Evolutionary conservation across 176 grass and related monocot species (phyloP).

Genomic region (Oryza punctata): DNA sequence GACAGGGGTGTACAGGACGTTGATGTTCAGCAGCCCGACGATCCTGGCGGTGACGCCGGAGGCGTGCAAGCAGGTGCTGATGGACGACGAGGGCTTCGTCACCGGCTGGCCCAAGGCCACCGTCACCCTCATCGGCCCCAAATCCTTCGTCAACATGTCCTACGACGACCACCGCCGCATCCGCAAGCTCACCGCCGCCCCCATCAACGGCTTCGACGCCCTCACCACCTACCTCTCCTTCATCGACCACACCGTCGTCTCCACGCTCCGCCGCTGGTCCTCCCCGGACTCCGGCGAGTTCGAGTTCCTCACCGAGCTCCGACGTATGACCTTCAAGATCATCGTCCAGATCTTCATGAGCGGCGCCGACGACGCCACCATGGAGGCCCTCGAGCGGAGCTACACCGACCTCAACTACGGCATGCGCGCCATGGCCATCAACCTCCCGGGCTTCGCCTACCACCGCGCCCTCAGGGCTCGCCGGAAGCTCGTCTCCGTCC

Average conservation of each 20-base stretch:
- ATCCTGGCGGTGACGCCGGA: slow-evolving; percentile 61
- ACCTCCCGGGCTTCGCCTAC: slow-evolving; percentile 86
- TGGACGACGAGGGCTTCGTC: slow-evolving; percentile 78
- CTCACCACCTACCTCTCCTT: slow-evolving; percentile 70
- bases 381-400: slow-evolving; percentile 60
- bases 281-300: slow-evolving; percentile 22
- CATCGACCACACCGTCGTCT: slow-evolving; percentile 66
- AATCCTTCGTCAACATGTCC: slow-evolving; percentile 70
- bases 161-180: slow-evolving; percentile 77
- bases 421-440: slow-evolving; percentile 87
- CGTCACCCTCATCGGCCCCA: slow-evolving; percentile 66
- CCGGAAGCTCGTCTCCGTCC: slow-evolving; percentile 49
- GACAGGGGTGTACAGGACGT: slow-evolving; percentile 72
- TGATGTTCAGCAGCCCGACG: slow-evolving; percentile 94
- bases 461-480: slow-evolving; percentile 69
- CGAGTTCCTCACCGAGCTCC: slow-evolving; percentile 67
- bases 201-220: slow-evolving; percentile 92
- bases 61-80: slow-evolving; percentile 70
- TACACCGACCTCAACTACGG: slow-evolving; percentile 93
- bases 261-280: slow-evolving; percentile 55
- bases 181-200: slow-evolving; percentile 62
- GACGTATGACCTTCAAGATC: slow-evolving; percentile 76
- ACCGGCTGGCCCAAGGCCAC: slow-evolving; percentile 84
- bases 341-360: slow-evolving; percentile 84
- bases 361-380: slow-evolving; percentile 40